Base-by-base conservation (phyloP, 2,329 filamentous ascomycete species). In the Didymella pinodella region DNA sequence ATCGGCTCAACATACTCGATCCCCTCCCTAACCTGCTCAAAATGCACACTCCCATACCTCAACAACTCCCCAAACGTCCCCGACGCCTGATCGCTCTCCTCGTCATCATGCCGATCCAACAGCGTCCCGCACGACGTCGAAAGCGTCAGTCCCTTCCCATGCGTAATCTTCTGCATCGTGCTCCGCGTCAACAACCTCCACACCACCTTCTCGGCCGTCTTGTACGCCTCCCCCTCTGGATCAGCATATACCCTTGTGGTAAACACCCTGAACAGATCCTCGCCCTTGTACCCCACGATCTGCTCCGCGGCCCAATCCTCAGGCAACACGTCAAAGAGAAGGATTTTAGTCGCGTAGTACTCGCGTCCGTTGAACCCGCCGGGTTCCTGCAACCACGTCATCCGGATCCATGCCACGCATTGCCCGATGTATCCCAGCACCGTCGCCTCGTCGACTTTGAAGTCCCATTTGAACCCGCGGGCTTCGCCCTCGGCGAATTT, bases 51-150 rank as follows among this genome's bases (percentile, higher is more conserved):
- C 0, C 74, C 77, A 41, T 75, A 77, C 28, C 77, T 61, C 26
- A 80, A 57, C 48, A 76, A 59, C 54, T 76, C 77, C 1, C 71
- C 75, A 67, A 78, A 78, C 0, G 77, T 76, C 2, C 72, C 76
- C 3, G 67, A 63, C 12, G 57, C 68, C 22, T 63, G 61, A 51
- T 78, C 73, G 22, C 67, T 73, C 10, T 67, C 69, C 34, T 69
- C 61, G 46, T 78, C 72, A 51, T 77, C 76, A 16, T 65, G 57
- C 57, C 59, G 47, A 48, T 78, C 75, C 47, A 73, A 67, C 10
- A 78, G 48, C 6, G 64, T 57, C 0, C 76, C 76, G 16, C 74
- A 58, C 22, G 66, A 62, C 12, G 40, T 40, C 36, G 36, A 40
- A 14, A 64, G 47, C 11, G 20, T 67, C 34, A 76, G 34, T 1